Percentiles rank a stretch among this genome's conserved stretches.
phyloP scores from a whole-genome alignment of 2,329 filamentous ascomycete species.

The Colletotrichum caudatum region DNA sequence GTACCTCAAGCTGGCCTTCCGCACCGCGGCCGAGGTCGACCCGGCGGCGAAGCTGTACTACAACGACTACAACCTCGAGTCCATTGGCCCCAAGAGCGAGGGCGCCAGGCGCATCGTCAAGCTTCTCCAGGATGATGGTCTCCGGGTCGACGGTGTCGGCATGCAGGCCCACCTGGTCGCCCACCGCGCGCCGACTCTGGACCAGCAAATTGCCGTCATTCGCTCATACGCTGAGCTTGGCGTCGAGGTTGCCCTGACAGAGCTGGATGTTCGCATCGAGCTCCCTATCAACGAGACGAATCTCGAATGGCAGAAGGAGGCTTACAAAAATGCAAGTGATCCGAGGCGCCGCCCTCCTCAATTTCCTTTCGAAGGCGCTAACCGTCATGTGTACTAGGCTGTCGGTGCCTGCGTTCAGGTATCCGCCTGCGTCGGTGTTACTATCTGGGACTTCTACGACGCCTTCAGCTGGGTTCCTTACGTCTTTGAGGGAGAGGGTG shows the following conservation, averaged over 20 bases:
- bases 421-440: slow-evolving; percentile 49
- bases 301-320: slow-evolving; percentile 48
- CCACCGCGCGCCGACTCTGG: slow-evolving; percentile 57
- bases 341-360: background rate
- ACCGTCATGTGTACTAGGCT: background rate
- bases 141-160: slow-evolving; percentile 72
- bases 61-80: slow-evolving; percentile 72
- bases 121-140: slow-evolving; percentile 59
- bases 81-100: slow-evolving; percentile 59
- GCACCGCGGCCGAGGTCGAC: slow-evolving; percentile 65
- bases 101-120: slow-evolving; percentile 59
- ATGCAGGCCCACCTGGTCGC: slow-evolving; percentile 72
- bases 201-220: slow-evolving; percentile 54
- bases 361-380: background rate
- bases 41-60: slow-evolving; percentile 68
- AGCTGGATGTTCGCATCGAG: slow-evolving; percentile 63
- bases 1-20: slow-evolving; percentile 70
- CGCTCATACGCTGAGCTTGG: slow-evolving; percentile 57
- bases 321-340: slow-evolving; percentile 43
- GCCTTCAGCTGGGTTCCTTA: slow-evolving; percentile 57
- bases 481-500: slow-evolving; percentile 56
- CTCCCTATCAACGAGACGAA: slow-evolving; percentile 47
- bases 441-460: slow-evolving; percentile 53
- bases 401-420: slow-evolving; percentile 49
- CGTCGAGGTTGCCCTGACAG: slow-evolving; percentile 66